Conservation (phyloP, 2,329 filamentous ascomycete genomes). For the Teratosphaeria viscida region DNA sequence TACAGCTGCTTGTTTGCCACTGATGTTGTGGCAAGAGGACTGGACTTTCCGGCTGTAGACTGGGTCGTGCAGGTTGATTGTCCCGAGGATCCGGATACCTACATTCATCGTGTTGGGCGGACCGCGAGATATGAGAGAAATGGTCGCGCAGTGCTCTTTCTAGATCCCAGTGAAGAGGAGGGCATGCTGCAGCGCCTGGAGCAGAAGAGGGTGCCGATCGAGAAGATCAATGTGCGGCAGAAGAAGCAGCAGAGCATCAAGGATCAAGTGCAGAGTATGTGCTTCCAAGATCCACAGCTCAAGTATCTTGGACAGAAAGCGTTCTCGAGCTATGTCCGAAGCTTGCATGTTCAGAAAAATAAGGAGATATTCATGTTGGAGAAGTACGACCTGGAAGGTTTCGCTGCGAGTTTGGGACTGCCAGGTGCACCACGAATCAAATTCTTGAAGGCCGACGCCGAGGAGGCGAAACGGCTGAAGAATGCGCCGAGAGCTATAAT, state of each 20-base stretch:
- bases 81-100: constrained; percentile 92
- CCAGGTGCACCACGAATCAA: constrained; percentile 89
- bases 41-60: constrained; percentile 94
- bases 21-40: constrained; percentile 83
- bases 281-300: constrained; percentile 84
- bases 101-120: constrained; percentile 90
- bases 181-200: constrained; percentile 82
- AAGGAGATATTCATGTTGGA: constrained; percentile 84
- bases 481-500: constrained; percentile 65
- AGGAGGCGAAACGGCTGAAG: constrained; percentile 77
- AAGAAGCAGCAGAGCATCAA: constrained; percentile 84
- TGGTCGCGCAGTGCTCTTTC: constrained; percentile 78
- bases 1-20: constrained; percentile 87
- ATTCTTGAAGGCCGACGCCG: constrained; percentile 81
- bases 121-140: constrained; percentile 88
- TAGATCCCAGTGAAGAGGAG: constrained; percentile 83
- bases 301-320: constrained; percentile 96
- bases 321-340: constrained; percentile 81
- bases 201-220: constrained; percentile 80
- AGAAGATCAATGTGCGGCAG: constrained; percentile 73
- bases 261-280: constrained; percentile 83
- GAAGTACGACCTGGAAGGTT: constrained; percentile 74
- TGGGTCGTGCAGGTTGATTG: constrained; percentile 99
- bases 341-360: constrained; percentile 77
- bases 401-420: constrained; percentile 72